A percentile compares a stretch with the other conserved stretches of the same genome.
phyloP scores from a whole-genome alignment of 2,329 filamentous ascomycete genomes.

The Chalaropsis thielavioides region DNA sequence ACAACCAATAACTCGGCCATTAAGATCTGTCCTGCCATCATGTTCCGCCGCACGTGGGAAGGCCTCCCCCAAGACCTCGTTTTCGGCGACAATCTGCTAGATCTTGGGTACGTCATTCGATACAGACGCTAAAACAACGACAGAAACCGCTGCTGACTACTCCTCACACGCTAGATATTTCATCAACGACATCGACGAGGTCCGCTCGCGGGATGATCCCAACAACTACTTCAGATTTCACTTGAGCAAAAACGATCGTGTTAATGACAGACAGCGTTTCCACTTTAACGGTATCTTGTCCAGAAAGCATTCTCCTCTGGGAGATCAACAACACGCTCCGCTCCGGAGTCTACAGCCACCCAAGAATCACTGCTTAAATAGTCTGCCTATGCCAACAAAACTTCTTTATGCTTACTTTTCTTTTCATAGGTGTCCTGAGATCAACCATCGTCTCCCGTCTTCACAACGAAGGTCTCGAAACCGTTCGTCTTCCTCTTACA shows the following conservation, averaged over 20 bases:
- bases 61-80: slow-evolving; percentile 55
- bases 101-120: slow-evolving; percentile 49
- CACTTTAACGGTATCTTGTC: slow-evolving; percentile 51
- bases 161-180: slow-evolving; percentile 47
- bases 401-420: not conserved
- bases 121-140: not conserved
- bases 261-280: slow-evolving; percentile 62
- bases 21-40: slow-evolving; percentile 26
- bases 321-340: not conserved
- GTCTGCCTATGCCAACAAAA: not conserved
- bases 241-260: slow-evolving; percentile 55
- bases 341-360: not conserved
- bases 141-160: not conserved
- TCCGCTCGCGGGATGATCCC: slow-evolving; percentile 54
- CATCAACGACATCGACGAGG: slow-evolving; percentile 58
- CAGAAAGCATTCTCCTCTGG: not conserved
- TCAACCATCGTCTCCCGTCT: slow-evolving; percentile 49
- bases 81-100: slow-evolving; percentile 50
- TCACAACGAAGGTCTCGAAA: slow-evolving; percentile 41
- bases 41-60: slow-evolving; percentile 61
- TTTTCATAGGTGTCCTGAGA: slow-evolving; percentile 43
- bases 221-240: slow-evolving; percentile 61
- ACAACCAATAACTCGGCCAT: too few relatives aligned
- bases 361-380: not conserved
- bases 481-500: slow-evolving; percentile 44